Percentiles rank a stretch among this genome's conserved stretches.
phyloP scores from a whole-genome alignment of 1,284 basidiomycete species.

The Malassezia sp. region DNA sequence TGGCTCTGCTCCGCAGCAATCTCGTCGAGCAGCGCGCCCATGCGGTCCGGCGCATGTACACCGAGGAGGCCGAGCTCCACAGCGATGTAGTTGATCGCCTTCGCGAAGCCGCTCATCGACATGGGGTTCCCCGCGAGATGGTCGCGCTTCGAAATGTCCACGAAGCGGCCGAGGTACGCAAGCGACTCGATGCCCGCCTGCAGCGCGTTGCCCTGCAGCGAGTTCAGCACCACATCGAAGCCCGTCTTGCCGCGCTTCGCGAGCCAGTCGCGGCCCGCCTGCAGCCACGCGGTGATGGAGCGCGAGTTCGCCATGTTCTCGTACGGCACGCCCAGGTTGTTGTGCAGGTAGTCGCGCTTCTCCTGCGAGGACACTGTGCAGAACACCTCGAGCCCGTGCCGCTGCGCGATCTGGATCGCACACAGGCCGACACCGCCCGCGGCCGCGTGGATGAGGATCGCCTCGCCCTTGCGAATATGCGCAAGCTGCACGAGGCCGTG shows the following conservation, averaged over 20 bases:
- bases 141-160: conserved; percentile 19
- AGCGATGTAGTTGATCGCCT: conserved; percentile 21
- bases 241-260: conserved; percentile 14
- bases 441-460: conserved; percentile 72
- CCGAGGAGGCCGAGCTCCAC: conserved; percentile 17
- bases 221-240: conserved; percentile 19
- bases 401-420: conserved; percentile 20
- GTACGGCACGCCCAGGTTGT: conserved; percentile 18
- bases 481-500: conserved; percentile 72
- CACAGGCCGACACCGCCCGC: conserved; percentile 61
- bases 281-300: conserved; percentile 12
- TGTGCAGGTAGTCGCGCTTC: conserved; percentile 19
- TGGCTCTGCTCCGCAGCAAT: conserved; percentile 13
- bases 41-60: conserved; percentile 13
- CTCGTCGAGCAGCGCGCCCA: conserved; percentile 14
- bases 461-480: conserved; percentile 63
- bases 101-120: conserved; percentile 17
- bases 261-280: conserved; percentile 13
- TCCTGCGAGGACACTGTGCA: conserved; percentile 17
- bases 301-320: conserved; percentile 21
- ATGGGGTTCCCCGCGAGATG: conserved; percentile 17
- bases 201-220: conserved; percentile 15
- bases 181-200: conserved; percentile 15
- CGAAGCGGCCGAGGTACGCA: conserved; percentile 16
- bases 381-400: conserved; percentile 15